Percentiles rank a stretch among this genome's conserved stretches.
Conservation (phyloP, 2,329 filamentous ascomycete genomes). For the Mycogone perniciosa region DNA sequence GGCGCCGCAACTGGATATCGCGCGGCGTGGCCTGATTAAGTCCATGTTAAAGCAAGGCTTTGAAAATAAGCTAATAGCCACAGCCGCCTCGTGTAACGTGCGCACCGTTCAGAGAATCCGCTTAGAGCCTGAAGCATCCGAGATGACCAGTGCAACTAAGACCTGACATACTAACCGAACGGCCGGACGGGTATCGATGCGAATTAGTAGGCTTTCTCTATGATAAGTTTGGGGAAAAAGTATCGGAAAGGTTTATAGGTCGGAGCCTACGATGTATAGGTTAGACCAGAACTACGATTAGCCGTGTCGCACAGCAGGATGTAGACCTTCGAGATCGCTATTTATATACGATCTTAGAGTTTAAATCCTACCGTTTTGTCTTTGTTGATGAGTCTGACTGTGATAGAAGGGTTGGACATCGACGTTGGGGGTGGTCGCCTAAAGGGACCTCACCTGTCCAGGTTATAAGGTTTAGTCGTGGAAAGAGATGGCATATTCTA, state of each 20-base stretch:
- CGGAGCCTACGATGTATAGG: constrained; percentile 17
- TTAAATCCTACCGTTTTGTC: constrained; percentile 27
- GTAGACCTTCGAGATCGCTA: constrained; percentile 29
- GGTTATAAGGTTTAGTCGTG: constrained; percentile 18
- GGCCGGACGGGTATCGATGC: constrained; percentile 20
- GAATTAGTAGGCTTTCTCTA: constrained; percentile 20
- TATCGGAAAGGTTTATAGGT: constrained; percentile 17
- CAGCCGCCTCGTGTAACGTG: not conserved
- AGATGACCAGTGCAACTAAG: too few species aligned
- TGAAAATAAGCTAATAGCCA: not conserved
- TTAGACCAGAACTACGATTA: constrained; percentile 26
- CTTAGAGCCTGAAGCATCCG: not conserved
- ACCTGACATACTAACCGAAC: constrained; percentile 20
- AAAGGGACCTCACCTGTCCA: constrained; percentile 21
- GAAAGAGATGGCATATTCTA: constrained; percentile 19
- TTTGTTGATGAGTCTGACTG: constrained; percentile 31
- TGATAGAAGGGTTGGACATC: constrained; percentile 27
- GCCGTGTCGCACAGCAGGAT: constrained; percentile 26
- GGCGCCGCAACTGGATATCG: not conserved
- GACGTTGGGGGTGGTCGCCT: constrained; percentile 29
- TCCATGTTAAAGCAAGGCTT: not conserved
- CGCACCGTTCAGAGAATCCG: not conserved
- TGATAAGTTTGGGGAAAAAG: constrained; percentile 6
- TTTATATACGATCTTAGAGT: constrained; percentile 26
- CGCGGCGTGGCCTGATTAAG: not conserved